Evolutionary conservation across 2,329 filamentous ascomycete species (phyloP).

Genomic region (Huntiella decipiens): DNA sequence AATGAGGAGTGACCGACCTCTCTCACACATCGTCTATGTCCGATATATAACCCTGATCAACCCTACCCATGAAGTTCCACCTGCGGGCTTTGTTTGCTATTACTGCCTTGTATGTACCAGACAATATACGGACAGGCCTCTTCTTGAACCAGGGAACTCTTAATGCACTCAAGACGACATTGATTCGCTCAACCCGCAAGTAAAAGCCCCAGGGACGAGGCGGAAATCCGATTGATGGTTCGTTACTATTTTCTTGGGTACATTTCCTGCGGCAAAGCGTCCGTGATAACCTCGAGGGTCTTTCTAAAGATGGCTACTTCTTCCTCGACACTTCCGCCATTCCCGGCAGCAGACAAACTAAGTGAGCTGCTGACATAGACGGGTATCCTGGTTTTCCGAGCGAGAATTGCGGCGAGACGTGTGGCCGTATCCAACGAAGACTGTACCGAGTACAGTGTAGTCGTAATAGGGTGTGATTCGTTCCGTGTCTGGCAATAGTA

Average conservation of each 20-base stretch:
- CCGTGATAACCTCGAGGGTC: conserved; percentile 47
- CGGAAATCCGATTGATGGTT: no score
- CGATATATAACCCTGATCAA: no score
- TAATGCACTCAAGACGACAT: no score
- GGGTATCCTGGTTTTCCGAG: conserved; percentile 50
- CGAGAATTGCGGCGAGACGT: conserved; percentile 65
- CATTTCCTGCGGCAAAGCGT: conserved; percentile 13
- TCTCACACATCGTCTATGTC: no score
- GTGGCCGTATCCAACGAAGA: conserved; percentile 72
- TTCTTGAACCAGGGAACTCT: no score
- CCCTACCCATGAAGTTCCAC: no score
- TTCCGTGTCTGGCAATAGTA: conserved; percentile 26
- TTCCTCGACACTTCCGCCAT: conserved; percentile 73
- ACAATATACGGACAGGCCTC: no score
- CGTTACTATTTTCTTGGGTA: not conserved
- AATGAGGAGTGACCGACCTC: no score
- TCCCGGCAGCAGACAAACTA: conserved; percentile 51
- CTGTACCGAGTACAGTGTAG: conserved; percentile 58
- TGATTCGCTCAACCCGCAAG: no score
- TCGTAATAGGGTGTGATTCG: conserved; percentile 48
- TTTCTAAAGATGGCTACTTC: conserved; percentile 76
- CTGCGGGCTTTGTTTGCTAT: no score
- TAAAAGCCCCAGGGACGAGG: no score
- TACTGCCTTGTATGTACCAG: no score
- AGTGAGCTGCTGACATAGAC: conserved; percentile 87